Evolutionary conservation across 2,329 filamentous ascomycete species (phyloP).

Genomic region (Apiospora malaysiana): DNA sequence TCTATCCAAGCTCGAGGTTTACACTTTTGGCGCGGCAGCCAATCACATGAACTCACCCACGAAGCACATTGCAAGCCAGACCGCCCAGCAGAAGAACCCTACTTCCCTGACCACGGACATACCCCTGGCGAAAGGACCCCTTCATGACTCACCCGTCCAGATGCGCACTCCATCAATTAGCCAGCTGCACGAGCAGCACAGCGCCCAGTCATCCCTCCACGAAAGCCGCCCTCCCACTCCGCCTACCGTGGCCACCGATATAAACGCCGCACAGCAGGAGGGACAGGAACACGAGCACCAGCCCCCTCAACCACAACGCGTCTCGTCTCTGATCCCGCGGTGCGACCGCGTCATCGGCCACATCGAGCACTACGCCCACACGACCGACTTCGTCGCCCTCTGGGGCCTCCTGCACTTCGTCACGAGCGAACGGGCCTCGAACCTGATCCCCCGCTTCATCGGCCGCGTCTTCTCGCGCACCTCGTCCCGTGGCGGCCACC

Average conservation of each 20-base stretch:
- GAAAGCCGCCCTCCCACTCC: constrained; percentile 36
- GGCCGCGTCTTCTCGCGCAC: constrained; percentile 65
- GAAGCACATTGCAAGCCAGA: constrained; percentile 3
- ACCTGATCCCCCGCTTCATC: constrained; percentile 63
- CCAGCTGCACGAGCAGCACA: not conserved
- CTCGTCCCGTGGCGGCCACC: constrained; percentile 58
- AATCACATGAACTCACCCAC: constrained; percentile 20
- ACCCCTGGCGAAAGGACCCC: constrained; percentile 43
- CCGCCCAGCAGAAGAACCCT: constrained; percentile 52
- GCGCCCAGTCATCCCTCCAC: not conserved
- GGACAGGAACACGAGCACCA: not conserved
- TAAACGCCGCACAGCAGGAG: not conserved
- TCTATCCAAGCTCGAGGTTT: constrained; percentile 73
- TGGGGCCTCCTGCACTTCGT: constrained; percentile 77
- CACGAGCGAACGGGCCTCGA: constrained; percentile 50
- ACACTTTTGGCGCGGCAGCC: constrained; percentile 63
- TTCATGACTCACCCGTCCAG: constrained; percentile 38
- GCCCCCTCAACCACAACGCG: constrained; percentile 3
- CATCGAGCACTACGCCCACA: constrained; percentile 82
- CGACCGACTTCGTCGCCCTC: constrained; percentile 73
- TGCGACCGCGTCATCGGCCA: constrained; percentile 65
- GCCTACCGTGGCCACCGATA: constrained; percentile 39
- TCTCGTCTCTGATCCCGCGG: constrained; percentile 36
- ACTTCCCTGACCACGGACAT: constrained; percentile 82
- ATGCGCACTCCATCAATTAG: constrained; percentile 19